phyloP scores from a whole-genome alignment of 1,284 basidiomycete species.

The Irpex sp. region DNA sequence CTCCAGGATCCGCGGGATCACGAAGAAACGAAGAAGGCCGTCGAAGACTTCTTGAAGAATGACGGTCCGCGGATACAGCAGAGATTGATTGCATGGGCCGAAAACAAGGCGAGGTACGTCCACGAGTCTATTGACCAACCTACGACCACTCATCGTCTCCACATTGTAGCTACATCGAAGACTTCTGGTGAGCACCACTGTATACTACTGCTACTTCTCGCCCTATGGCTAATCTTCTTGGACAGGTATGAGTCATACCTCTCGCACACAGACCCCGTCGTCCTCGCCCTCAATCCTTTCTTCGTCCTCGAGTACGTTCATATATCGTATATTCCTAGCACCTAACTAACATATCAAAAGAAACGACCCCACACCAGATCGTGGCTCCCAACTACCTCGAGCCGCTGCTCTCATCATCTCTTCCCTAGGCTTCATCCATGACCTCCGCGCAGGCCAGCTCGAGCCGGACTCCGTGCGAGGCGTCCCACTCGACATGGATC shows the following conservation, averaged over 20 bases:
- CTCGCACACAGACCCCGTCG: conserved; percentile 88
- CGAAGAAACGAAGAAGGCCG: conserved; percentile 64
- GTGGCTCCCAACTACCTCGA: conserved; percentile 85
- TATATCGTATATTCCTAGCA: not conserved
- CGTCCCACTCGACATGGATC: conserved; percentile 88
- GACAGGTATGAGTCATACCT: conserved; percentile 87
- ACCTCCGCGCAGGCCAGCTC: conserved; percentile 78
- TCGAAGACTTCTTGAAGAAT: conserved; percentile 71
- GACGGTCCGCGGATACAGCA: conserved; percentile 82
- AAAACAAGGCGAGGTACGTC: conserved; percentile 58
- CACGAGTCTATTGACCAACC: not conserved
- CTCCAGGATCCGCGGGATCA: conserved; percentile 70
- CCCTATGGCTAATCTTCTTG: not conserved
- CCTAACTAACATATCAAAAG: conserved; percentile 30
- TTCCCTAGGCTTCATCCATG: conserved; percentile 91
- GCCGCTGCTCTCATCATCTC: conserved; percentile 88
- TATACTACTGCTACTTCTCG: not conserved
- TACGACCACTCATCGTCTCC: conserved; percentile 3
- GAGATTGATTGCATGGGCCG: conserved; percentile 73
- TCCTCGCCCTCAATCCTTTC: conserved; percentile 91
- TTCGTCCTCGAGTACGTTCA: conserved; percentile 89
- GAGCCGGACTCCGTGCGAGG: conserved; percentile 82
- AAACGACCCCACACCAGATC: conserved; percentile 88
- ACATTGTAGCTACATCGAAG: conserved; percentile 82
- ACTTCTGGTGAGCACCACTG: conserved; percentile 70